Evolutionary conservation across 2,329 filamentous ascomycete species (phyloP).

Genomic region (Neopestalotiopsis rosae): DNA sequence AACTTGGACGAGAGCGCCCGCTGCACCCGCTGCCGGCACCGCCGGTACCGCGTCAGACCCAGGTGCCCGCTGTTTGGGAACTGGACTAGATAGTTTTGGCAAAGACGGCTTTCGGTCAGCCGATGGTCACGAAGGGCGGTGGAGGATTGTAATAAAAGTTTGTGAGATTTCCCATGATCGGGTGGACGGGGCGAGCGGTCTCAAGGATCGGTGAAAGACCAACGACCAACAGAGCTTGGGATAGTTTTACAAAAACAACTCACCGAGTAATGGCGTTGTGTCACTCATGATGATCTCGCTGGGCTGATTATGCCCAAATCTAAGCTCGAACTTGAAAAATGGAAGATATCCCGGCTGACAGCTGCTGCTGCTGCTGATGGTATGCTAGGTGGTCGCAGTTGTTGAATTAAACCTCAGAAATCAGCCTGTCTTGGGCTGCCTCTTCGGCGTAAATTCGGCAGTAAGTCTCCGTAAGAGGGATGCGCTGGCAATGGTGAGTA

Average conservation of each 20-base stretch:
- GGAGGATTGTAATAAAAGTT: neutral
- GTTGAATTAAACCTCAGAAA: neutral
- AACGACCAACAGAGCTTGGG: neutral
- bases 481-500: neutral
- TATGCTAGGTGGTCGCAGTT: neutral
- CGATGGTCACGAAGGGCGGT: neutral
- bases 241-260: neutral
- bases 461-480: neutral
- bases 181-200: neutral
- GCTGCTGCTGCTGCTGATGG: neutral
- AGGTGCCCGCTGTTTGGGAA: conserved; percentile 21
- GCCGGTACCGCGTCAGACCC: conserved; percentile 19
- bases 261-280: neutral
- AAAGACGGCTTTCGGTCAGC: neutral
- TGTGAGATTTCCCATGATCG: neutral
- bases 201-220: neutral
- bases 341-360: neutral
- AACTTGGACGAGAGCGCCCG: conserved; percentile 39
- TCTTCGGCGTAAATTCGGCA: neutral
- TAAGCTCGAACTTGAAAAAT: neutral
- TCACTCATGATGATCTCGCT: neutral
- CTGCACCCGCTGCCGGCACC: conserved; percentile 22
- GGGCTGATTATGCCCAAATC: neutral
- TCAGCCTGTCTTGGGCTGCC: neutral
- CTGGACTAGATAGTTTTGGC: conserved; percentile 11